Conservation (phyloP, 2,329 filamentous ascomycete species). For the Coniella vitis region DNA sequence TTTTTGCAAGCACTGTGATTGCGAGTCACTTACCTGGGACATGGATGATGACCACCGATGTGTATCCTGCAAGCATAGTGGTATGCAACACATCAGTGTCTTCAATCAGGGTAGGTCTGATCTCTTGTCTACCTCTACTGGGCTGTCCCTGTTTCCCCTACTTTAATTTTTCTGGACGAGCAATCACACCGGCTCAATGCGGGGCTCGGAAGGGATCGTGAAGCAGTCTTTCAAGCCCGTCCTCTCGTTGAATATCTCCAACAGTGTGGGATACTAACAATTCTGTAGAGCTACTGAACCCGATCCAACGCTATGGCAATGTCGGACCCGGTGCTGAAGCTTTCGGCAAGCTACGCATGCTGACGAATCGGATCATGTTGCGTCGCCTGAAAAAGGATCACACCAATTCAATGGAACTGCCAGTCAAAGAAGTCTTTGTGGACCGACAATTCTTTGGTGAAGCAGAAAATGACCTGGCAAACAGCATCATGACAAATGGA, state of each 20-base stretch:
- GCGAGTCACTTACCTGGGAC: constrained; percentile 76
- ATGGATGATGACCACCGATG: constrained; percentile 68
- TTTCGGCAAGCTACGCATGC: constrained; percentile 73
- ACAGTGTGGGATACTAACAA: constrained; percentile 61
- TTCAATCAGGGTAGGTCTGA: constrained; percentile 23
- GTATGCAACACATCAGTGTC: constrained; percentile 53
- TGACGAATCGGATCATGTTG: constrained; percentile 93
- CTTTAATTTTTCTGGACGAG: too few relatives aligned
- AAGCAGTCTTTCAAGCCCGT: too few relatives aligned
- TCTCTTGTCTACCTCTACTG: constrained; percentile 18
- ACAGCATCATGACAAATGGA: constrained; percentile 90
- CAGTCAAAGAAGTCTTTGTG: constrained; percentile 86
- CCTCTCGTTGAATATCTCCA: too few relatives aligned
- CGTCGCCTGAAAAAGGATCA: constrained; percentile 91
- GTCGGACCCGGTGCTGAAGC: constrained; percentile 57
- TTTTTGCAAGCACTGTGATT: constrained; percentile 82
- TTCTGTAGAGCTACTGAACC: constrained; percentile 74
- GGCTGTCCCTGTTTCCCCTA: too few relatives aligned
- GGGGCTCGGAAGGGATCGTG: too few relatives aligned
- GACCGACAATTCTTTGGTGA: constrained; percentile 96
- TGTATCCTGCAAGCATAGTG: constrained; percentile 53
- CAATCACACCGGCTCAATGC: too few relatives aligned
- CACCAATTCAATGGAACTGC: constrained; percentile 90
- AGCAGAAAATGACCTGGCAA: constrained; percentile 90
- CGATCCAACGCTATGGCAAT: constrained; percentile 60